phyloP scores from a whole-genome alignment of 495 filamentous ascomycete genomes.

The Aspergillus cavernicola region DNA sequence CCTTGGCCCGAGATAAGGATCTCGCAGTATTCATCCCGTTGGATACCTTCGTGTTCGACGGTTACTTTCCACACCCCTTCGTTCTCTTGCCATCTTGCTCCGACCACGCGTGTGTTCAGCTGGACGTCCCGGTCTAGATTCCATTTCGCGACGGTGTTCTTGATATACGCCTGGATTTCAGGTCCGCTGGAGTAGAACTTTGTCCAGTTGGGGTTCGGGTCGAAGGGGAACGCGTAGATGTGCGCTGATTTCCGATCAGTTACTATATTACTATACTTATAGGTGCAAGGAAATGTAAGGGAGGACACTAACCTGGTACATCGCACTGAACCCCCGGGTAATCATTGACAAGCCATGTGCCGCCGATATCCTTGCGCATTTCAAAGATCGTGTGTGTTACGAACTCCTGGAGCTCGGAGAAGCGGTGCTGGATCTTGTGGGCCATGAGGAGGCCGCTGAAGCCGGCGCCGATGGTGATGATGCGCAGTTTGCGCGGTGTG shows the following conservation, averaged over 20 bases:
- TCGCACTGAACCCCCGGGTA: slow-evolving; percentile 55
- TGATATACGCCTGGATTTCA: slow-evolving; percentile 60
- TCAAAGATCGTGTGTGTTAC: slow-evolving; percentile 49
- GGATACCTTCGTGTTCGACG: slow-evolving; percentile 19
- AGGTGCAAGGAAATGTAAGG: background rate
- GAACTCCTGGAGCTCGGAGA: slow-evolving; percentile 28
- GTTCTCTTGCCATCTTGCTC: slow-evolving; percentile 45
- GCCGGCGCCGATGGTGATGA: slow-evolving; percentile 50
- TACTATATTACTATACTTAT: background rate
- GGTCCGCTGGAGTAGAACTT: slow-evolving; percentile 51
- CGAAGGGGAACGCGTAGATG: slow-evolving; percentile 50
- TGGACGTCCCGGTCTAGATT: slow-evolving; percentile 47
- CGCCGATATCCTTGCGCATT: slow-evolving; percentile 42
- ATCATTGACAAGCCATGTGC: slow-evolving; percentile 49
- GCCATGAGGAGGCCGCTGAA: slow-evolving; percentile 48
- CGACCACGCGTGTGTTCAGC: slow-evolving; percentile 40
- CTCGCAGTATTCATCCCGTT: slow-evolving; percentile 41
- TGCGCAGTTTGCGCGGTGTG: slow-evolving; percentile 23
- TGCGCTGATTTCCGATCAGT: slow-evolving; percentile 19
- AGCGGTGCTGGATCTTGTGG: slow-evolving; percentile 30
- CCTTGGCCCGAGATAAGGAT: slow-evolving; percentile 36
- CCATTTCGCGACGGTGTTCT: slow-evolving; percentile 49
- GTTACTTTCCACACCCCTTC: slow-evolving; percentile 29
- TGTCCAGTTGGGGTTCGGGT: slow-evolving; percentile 59
- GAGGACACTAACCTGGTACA: slow-evolving; percentile 35